Percentiles rank a stretch among this genome's conserved stretches.
phyloP scores from a whole-genome alignment of 345 rosid species.

The Eucalyptus polyanthemos region DNA sequence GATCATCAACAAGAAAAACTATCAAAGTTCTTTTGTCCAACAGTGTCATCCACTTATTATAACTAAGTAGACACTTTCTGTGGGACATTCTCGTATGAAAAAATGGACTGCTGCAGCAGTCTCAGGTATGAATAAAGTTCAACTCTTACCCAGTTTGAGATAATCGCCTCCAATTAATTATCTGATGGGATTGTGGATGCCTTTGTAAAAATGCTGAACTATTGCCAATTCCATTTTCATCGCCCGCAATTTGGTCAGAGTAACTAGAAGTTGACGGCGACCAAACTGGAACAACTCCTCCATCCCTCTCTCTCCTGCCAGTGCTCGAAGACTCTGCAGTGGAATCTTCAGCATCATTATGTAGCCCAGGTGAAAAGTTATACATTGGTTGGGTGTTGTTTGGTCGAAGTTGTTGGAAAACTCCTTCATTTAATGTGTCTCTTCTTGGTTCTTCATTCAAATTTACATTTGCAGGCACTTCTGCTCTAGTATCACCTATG shows the following conservation, averaged over 20 bases:
- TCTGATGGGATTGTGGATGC: constrained; percentile 75
- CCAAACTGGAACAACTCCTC: constrained; percentile 94
- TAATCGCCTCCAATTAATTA: constrained; percentile 73
- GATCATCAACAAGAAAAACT: neutral
- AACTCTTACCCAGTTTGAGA: constrained; percentile 73
- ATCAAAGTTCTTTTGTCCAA: neutral
- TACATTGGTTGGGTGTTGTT: constrained; percentile 20
- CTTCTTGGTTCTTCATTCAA: constrained; percentile 39
- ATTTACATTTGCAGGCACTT: constrained; percentile 62
- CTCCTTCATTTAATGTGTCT: constrained; percentile 22
- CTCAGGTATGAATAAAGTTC: neutral
- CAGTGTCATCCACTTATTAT: neutral
- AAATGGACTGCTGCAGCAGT: neutral
- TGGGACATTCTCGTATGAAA: neutral
- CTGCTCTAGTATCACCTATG: constrained; percentile 61
- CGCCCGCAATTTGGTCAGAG: constrained; percentile 69
- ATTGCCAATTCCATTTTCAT: constrained; percentile 64
- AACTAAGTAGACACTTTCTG: neutral
- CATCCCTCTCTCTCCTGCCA: constrained; percentile 79
- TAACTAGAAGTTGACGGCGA: constrained; percentile 56
- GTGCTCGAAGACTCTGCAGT: constrained; percentile 85
- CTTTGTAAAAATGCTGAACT: constrained; percentile 75
- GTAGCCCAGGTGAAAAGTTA: constrained; percentile 21
- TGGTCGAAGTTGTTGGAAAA: constrained; percentile 11
- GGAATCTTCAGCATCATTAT: constrained; percentile 59